Evolutionary conservation across 1,284 basidiomycete species (phyloP).

Genomic region (Trichosporon faecale): DNA sequence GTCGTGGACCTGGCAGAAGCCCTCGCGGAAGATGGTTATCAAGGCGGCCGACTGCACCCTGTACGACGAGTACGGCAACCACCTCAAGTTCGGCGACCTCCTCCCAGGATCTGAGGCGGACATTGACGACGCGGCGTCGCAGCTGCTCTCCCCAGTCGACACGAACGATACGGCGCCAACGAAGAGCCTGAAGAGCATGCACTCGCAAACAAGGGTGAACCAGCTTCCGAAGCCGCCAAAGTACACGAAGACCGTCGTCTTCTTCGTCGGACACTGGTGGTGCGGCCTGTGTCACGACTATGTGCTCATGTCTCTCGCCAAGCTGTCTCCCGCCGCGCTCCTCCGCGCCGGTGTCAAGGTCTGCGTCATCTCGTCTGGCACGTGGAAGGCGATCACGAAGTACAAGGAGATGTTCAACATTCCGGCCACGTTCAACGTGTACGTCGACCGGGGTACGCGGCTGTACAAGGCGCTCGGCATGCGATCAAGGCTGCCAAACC

Average conservation of each 20-base stretch:
- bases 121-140: not conserved
- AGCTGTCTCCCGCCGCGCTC: constrained; percentile 42
- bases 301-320: constrained; percentile 41
- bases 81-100: constrained; percentile 42
- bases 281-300: constrained; percentile 52
- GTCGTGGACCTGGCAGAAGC: constrained; percentile 1
- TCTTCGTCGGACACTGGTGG: constrained; percentile 51
- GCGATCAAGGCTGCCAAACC: constrained; percentile 19
- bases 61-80: constrained; percentile 39
- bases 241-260: constrained; percentile 35
- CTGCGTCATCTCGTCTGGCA: constrained; percentile 45
- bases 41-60: constrained; percentile 43
- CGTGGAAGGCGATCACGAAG: constrained; percentile 49
- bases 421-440: constrained; percentile 48
- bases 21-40: not conserved
- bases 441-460: constrained; percentile 43
- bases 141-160: not conserved
- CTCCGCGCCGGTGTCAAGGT: constrained; percentile 41
- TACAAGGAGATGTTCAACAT: constrained; percentile 45
- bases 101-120: constrained; percentile 24
- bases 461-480: constrained; percentile 48
- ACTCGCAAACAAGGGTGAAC: not conserved
- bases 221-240: constrained; percentile 4
- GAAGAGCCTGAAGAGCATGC: not conserved
- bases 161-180: not conserved